Evolutionary conservation across 495 filamentous ascomycete genomes (phyloP).

Genomic region (Tetracladium marchalianum): DNA sequence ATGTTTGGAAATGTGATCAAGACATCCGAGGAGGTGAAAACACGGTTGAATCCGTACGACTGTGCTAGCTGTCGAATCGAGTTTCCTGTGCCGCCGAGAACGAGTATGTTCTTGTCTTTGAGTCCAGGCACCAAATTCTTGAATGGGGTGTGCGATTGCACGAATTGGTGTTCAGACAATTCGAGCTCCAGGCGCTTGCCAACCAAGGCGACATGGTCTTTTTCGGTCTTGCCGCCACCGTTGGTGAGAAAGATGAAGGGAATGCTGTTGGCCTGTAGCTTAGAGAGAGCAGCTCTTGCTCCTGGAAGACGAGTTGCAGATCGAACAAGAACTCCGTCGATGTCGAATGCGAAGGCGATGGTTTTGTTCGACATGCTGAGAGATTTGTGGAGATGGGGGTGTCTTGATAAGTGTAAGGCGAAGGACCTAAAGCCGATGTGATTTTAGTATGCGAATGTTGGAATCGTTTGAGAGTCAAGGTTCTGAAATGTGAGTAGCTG

Average conservation of each 20-base stretch:
- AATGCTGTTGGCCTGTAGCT: constrained; percentile 56
- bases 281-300: constrained; percentile 57
- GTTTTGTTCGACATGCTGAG: constrained; percentile 30
- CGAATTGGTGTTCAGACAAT: constrained; percentile 40
- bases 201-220: constrained; percentile 55
- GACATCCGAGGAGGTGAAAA: constrained; percentile 76
- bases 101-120: constrained; percentile 61
- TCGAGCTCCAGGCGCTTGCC: constrained; percentile 41
- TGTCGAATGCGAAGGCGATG: constrained; percentile 83
- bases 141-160: constrained; percentile 80
- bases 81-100: constrained; percentile 68
- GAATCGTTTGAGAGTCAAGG: too few relatives aligned
- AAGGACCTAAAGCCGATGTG: too few relatives aligned
- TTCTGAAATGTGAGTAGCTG: too few relatives aligned
- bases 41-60: constrained; percentile 72
- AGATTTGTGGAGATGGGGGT: too few relatives aligned
- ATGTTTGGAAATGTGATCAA: constrained; percentile 55
- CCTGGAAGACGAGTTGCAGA: constrained; percentile 63
- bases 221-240: constrained; percentile 69
- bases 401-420: too few relatives aligned
- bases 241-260: constrained; percentile 83
- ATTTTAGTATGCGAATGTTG: too few relatives aligned
- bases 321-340: constrained; percentile 88
- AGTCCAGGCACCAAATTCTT: constrained; percentile 36
- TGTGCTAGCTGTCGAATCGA: constrained; percentile 66